Evolutionary conservation across 305 asterid genomes (phyloP), one percentile per base, ranked within the genome.

Genomic region (Petunia hybrid): DNA sequence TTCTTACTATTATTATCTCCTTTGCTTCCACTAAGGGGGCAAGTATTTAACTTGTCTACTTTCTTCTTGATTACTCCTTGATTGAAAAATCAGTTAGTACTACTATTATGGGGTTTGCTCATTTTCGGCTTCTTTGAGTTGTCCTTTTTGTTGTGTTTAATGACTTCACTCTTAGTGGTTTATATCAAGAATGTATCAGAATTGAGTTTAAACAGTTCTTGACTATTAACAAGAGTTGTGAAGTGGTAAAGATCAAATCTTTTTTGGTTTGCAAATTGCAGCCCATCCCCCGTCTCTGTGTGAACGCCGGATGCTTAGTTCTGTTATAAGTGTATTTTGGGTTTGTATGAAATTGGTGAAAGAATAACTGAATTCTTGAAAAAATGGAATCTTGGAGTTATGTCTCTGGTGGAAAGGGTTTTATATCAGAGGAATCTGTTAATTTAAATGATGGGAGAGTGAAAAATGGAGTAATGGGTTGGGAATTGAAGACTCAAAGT

Each of bases 21-120:
- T 69, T 36, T 87, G 86, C 86, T 85, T 85, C 89, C 89, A 82
- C 84, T 67, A 31, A 62, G 85, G 89, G 69, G 74, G 88, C 89
- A 87, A 74, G 76, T 76, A 64, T 75, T 77, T 77, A 62, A 41
- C 82, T 57, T 82, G 76, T 76, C 80, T 73, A 76, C 75, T 57
- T 73, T 31, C 76, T 80, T 43, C 64, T 76, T 84, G 16, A 31
- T 60, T 78, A 57, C 81, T 70, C 7, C 74, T 40, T 41, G 46
- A 71, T 71, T 63, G 73, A 22, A 36, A 38, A 41, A n/a, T n/a
- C 38, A 8, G 31, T 43, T 46, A 75, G 10, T 7, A 13, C 46
- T 63, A 3, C 14, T 22, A 39, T 35, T 61, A n/a, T 60, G 31
- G 39, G 36, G 0, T 9, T 48, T 67, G 8, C 68, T 79, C 56